phyloP scores from a whole-genome alignment of 2,329 filamentous ascomycete species.

The Torrubiellomyces zombiae region DNA sequence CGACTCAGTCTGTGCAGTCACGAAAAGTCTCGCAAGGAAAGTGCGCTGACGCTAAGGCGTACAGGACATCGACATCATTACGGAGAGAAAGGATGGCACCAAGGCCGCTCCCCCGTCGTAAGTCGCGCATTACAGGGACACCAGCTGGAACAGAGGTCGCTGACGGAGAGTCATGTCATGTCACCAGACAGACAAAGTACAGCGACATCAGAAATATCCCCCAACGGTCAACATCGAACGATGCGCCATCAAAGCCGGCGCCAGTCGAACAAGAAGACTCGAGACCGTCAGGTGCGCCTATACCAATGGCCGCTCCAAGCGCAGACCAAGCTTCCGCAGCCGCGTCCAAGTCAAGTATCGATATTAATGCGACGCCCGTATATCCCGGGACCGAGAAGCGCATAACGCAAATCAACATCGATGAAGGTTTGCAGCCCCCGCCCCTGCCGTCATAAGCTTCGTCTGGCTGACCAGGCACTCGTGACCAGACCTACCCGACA shows the following conservation, averaged over 20 bases:
- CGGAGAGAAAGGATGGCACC: conserved; percentile 46
- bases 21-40: accelerated
- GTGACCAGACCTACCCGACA: conserved; percentile 46
- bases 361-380: conserved; percentile 67
- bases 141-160: too few species aligned
- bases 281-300: conserved; percentile 11
- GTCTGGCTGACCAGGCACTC: too few species aligned
- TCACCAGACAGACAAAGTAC: conserved; percentile 38
- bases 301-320: conserved; percentile 22
- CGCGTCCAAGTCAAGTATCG: conserved; percentile 64
- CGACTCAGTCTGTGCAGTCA: conserved; percentile 17
- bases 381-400: conserved; percentile 71
- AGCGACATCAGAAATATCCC: conserved; percentile 51
- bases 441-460: too few species aligned
- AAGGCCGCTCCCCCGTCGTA: conserved; percentile 43
- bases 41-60: conserved; percentile 2
- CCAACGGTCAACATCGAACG: conserved; percentile 38
- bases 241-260: conserved; percentile 27
- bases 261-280: conserved; percentile 28
- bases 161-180: too few species aligned
- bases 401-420: conserved; percentile 58
- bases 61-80: conserved; percentile 53
- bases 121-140: too few species aligned
- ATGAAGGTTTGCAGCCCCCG: too few species aligned
- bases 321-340: conserved; percentile 43